These are phyloP conservation scores for Cladorrhinum sp. DNA, from an alignment of 2,329 filamentous ascomycete species.

Conservation along the genomic window DNA sequence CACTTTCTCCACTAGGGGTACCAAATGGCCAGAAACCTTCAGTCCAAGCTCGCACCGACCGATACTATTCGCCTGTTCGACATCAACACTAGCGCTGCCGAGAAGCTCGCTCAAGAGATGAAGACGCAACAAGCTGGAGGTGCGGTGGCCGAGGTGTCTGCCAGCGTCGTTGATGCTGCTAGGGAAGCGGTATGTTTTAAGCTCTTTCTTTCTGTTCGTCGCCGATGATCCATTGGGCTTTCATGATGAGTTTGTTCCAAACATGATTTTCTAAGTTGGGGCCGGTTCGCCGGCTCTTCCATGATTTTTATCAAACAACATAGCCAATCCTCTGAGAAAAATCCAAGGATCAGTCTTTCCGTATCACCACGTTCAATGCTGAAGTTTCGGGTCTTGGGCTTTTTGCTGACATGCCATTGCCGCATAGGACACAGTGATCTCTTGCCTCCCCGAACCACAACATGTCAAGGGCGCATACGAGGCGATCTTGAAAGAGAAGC, in stretches of 20 bases:
- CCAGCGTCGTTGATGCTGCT: slow-evolving; percentile 47
- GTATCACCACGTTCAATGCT: neutral
- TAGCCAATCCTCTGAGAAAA: slow-evolving; percentile 72
- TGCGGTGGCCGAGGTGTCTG: slow-evolving; percentile 44
- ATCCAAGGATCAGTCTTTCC: slow-evolving; percentile 21
- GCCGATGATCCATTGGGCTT: slow-evolving; percentile 16
- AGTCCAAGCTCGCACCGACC: slow-evolving; percentile 49
- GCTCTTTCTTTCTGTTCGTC: neutral
- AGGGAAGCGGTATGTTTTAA: slow-evolving; percentile 48
- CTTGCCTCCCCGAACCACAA: slow-evolving; percentile 81
- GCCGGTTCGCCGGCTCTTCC: slow-evolving; percentile 51
- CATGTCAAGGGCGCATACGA: slow-evolving; percentile 83
- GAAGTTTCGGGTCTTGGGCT: neutral
- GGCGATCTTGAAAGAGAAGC: slow-evolving; percentile 62
- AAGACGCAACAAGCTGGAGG: slow-evolving; percentile 40
- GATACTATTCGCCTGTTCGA: slow-evolving; percentile 56
- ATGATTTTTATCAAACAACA: slow-evolving; percentile 61
- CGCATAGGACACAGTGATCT: slow-evolving; percentile 60
- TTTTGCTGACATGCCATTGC: slow-evolving; percentile 9
- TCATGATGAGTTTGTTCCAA: slow-evolving; percentile 39
- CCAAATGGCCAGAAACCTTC: slow-evolving; percentile 62
- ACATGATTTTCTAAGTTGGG: slow-evolving; percentile 68
- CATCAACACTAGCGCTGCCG: slow-evolving; percentile 50
- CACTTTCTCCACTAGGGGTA: slow-evolving; percentile 45
- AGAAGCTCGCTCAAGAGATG: slow-evolving; percentile 48